Percentiles rank a stretch among this genome's conserved stretches.
Evolutionary conservation across 495 filamentous ascomycete species (phyloP).

Genomic region (Aspergillus sclerotioniger): DNA sequence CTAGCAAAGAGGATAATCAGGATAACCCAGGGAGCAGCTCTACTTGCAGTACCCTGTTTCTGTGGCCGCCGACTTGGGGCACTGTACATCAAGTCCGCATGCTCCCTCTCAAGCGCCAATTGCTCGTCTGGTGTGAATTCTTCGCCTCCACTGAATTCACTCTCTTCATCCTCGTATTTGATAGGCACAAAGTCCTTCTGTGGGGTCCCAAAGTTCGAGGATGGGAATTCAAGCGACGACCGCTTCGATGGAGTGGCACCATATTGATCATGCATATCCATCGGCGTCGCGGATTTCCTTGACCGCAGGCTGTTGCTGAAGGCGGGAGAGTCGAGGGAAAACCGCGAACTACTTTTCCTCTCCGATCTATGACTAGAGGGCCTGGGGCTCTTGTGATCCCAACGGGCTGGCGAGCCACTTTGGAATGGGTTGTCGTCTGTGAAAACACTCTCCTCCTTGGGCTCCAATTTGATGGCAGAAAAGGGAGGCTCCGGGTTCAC

Average conservation of each 20-base stretch:
- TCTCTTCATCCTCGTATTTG: conserved; percentile 43
- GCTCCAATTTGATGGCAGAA: conserved; percentile 36
- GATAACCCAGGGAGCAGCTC: conserved; percentile 63
- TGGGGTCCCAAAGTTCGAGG: conserved; percentile 27
- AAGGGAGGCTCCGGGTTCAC: conserved; percentile 40
- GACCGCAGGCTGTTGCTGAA: conserved; percentile 36
- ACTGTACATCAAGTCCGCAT: conserved; percentile 33
- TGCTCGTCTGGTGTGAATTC: conserved; percentile 93
- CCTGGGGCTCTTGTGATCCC: conserved; percentile 26
- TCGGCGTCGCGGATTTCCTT: conserved; percentile 34
- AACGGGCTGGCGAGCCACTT: conserved; percentile 63
- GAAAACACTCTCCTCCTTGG: conserved; percentile 60
- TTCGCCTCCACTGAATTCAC: conserved; percentile 64
- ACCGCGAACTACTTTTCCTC: conserved; percentile 46
- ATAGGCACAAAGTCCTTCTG: conserved; percentile 38
- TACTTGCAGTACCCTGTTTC: conserved; percentile 35
- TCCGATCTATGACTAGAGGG: conserved; percentile 23
- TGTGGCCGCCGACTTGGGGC: conserved; percentile 37
- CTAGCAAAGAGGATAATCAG: conserved; percentile 63
- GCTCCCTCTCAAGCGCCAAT: conserved; percentile 67
- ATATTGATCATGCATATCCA: conserved; percentile 37
- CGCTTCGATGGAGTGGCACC: conserved; percentile 30
- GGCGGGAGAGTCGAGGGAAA: conserved; percentile 34
- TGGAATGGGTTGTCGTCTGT: conserved; percentile 93
- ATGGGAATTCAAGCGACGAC: conserved; percentile 50